Percentiles rank a stretch among this genome's conserved stretches.
phyloP scores from a whole-genome alignment of 805 yeast genomes.

The Wickerhamiella azymoides region DNA sequence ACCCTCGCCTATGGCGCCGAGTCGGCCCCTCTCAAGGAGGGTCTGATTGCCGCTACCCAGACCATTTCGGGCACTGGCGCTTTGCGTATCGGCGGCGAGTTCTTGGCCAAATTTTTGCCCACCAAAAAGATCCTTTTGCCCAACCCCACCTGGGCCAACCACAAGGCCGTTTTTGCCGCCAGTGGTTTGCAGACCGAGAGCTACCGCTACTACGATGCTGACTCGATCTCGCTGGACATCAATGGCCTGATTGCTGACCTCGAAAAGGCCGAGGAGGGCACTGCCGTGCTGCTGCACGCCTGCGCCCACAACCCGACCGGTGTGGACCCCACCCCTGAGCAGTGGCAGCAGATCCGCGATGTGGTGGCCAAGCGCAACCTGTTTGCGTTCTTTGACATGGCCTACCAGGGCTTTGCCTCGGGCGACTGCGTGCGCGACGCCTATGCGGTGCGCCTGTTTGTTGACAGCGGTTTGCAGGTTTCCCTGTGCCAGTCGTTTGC shows the following conservation, averaged over 20 bases:
- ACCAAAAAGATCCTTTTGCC: slow-evolving; percentile 49
- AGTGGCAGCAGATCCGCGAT: slow-evolving; percentile 62
- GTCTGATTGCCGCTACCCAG: slow-evolving; percentile 54
- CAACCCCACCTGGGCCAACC: slow-evolving; percentile 97
- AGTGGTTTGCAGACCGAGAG: slow-evolving; percentile 51
- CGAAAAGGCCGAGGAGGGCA: slow-evolving; percentile 42
- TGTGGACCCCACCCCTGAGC: slow-evolving; percentile 70
- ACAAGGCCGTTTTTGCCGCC: slow-evolving; percentile 62
- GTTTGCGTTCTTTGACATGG: slow-evolving; percentile 79
- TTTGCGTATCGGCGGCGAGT: slow-evolving; percentile 70
- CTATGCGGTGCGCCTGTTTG: slow-evolving; percentile 54
- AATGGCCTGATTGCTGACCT: slow-evolving; percentile 53
- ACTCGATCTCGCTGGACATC: slow-evolving; percentile 55
- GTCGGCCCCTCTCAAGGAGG: slow-evolving; percentile 39
- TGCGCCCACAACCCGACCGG: slow-evolving; percentile 99
- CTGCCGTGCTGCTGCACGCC: slow-evolving; percentile 74
- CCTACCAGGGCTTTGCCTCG: slow-evolving; percentile 94
- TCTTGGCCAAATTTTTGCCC: slow-evolving; percentile 38
- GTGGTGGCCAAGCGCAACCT: slow-evolving; percentile 49
- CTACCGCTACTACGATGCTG: slow-evolving; percentile 80
- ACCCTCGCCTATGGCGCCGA: slow-evolving; percentile 61
- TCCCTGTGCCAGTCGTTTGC: slow-evolving; percentile 91
- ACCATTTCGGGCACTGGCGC: slow-evolving; percentile 86
- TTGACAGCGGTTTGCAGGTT: slow-evolving; percentile 40
- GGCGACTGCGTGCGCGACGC: slow-evolving; percentile 78